Percentiles rank a stretch among this genome's conserved stretches.
Conservation (phyloP, 192 early-diverging fungal species). For the Geranomyces michiganensis region DNA sequence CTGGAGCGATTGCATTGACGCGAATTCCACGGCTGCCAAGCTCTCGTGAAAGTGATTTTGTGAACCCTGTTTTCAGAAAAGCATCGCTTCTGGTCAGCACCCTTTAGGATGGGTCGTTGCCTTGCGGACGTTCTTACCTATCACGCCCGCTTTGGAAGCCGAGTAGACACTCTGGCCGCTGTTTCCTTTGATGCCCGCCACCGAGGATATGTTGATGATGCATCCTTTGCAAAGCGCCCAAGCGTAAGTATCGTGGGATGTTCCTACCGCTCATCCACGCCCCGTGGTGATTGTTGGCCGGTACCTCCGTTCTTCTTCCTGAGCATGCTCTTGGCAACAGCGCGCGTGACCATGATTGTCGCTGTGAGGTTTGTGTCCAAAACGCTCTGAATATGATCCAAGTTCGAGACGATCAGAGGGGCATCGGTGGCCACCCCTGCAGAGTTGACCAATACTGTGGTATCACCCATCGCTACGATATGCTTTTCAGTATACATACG, state of each 20-base stretch:
- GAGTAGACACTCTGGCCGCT: slow-evolving; percentile 74
- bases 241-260: no score
- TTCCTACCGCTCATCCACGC: no score
- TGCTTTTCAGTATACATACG: no score
- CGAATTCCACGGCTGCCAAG: slow-evolving; percentile 69
- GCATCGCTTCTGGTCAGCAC: no score
- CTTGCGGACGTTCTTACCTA: slow-evolving; percentile 56
- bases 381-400: neutral
- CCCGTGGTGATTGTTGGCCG: no score
- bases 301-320: neutral
- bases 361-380: slow-evolving; percentile 5
- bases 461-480: neutral
- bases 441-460: neutral
- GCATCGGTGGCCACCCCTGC: slow-evolving; percentile 9
- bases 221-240: slow-evolving; percentile 25
- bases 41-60: slow-evolving; percentile 82
- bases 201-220: slow-evolving; percentile 86
- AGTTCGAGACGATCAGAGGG: neutral
- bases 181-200: slow-evolving; percentile 76
- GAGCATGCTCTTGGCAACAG: neutral
- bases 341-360: slow-evolving; percentile 1
- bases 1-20: slow-evolving; percentile 85
- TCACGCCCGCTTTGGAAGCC: slow-evolving; percentile 82
- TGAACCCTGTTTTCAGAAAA: slow-evolving; percentile 60
- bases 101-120: no score